Evolutionary conservation across 148 eudicot species (phyloP).

Genomic region (Vaccinium corymbosum): DNA sequence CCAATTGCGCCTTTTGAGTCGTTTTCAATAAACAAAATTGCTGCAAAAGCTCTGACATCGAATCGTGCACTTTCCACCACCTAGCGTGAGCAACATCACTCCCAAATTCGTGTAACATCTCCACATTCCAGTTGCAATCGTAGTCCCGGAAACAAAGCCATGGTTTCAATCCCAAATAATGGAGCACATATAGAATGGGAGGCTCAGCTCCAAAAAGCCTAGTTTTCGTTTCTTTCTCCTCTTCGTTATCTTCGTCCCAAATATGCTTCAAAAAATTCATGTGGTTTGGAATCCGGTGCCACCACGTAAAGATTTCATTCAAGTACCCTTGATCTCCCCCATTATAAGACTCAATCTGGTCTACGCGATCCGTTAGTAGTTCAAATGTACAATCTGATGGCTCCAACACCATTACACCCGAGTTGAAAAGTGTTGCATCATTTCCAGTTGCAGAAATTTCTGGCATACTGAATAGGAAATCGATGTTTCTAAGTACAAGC

Average conservation of each 20-base stretch:
- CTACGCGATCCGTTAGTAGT: constrained; percentile 67
- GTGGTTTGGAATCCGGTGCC: constrained; percentile 81
- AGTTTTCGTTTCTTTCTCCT: constrained; percentile 48
- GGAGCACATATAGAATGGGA: constrained; percentile 68
- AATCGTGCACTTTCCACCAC: constrained; percentile 88
- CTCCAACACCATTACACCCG: constrained; percentile 92
- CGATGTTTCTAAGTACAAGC: constrained; percentile 65
- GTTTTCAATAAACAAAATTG: constrained; percentile 52
- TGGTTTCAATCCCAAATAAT: constrained; percentile 79
- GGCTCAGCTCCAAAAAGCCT: constrained; percentile 71
- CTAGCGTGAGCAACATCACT: constrained; percentile 70
- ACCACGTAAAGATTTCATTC: constrained; percentile 89
- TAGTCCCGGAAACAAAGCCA: constrained; percentile 86
- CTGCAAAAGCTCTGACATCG: constrained; percentile 64
- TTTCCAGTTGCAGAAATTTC: constrained; percentile 87
- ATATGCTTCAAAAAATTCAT: constrained; percentile 77
- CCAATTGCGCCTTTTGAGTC: constrained; percentile 69
- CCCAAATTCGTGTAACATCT: constrained; percentile 65
- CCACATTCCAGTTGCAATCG: constrained; percentile 80
- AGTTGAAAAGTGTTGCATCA: constrained; percentile 73
- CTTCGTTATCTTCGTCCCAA: constrained; percentile 79
- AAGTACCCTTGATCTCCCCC: constrained; percentile 95
- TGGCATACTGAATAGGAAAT: constrained; percentile 73
- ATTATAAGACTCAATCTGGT: constrained; percentile 75
- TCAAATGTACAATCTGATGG: constrained; percentile 83